These are phyloP conservation scores for Ceratobasidium sp. DNA, from an alignment of 1,284 basidiomycete species.

Conservation along the genomic window DNA sequence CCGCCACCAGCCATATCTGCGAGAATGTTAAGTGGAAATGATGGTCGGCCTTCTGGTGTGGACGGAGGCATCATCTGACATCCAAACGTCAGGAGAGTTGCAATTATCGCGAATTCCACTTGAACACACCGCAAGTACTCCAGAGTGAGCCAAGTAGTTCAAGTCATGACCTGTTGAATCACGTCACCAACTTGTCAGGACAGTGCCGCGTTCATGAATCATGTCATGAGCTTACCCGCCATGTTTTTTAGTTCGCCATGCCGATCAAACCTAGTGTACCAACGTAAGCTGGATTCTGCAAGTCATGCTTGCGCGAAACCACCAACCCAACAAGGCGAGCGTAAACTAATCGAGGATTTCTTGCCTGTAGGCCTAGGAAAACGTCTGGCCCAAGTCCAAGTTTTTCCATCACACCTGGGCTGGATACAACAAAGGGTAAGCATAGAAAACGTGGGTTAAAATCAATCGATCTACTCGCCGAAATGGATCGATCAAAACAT, in stretches of 20 bases:
- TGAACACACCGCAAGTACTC: constrained; percentile 61
- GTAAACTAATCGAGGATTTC: constrained; percentile 70
- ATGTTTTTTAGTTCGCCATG: constrained; percentile 32
- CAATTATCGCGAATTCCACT: background rate
- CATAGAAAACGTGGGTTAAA: too few species aligned
- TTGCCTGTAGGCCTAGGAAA: constrained; percentile 63
- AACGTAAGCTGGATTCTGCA: background rate
- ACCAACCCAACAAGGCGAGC: constrained; percentile 73
- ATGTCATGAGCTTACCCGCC: background rate
- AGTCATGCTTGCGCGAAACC: too few species aligned
- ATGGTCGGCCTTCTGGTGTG: constrained; percentile 64
- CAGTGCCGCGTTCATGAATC: too few species aligned
- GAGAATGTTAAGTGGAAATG: constrained; percentile 79
- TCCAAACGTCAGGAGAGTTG: background rate
- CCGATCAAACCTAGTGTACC: constrained; percentile 13
- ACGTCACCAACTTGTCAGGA: background rate
- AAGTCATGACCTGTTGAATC: constrained; percentile 74
- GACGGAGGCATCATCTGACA: constrained; percentile 74
- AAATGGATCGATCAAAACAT: constrained; percentile 86
- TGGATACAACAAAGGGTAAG: background rate
- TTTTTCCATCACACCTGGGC: constrained; percentile 81
- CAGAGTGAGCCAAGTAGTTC: constrained; percentile 86
- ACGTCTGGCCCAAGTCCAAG: constrained; percentile 80
- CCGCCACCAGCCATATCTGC: constrained; percentile 83
- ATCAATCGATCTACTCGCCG: constrained; percentile 53